Conservation (phyloP, 2,329 filamentous ascomycete genomes). For the Aspergillus brasiliensis region DNA sequence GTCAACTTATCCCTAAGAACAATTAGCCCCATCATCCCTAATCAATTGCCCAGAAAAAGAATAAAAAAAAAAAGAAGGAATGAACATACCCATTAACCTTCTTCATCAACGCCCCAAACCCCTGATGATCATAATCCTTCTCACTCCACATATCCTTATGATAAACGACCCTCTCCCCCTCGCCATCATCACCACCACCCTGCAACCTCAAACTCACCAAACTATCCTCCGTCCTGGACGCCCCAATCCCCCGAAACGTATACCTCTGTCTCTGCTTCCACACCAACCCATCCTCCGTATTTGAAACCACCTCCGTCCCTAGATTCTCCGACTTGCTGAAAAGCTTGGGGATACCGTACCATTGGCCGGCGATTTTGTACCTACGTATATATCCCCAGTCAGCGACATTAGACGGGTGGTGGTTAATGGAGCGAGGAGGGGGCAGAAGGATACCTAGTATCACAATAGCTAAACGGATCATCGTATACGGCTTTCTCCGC, state of each 20-base stretch:
- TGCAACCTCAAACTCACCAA: constrained; percentile 11
- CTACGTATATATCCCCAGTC: not conserved
- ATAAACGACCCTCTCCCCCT: constrained; percentile 15
- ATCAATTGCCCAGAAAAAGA: too few species aligned
- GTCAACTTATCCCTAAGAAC: constrained; percentile 13
- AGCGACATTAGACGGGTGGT: not conserved
- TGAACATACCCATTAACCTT: constrained; percentile 15
- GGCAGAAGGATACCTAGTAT: constrained; percentile 8
- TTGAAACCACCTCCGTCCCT: constrained; percentile 8
- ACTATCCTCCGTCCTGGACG: constrained; percentile 10
- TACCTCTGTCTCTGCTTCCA: constrained; percentile 17
- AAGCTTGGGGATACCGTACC: constrained; percentile 16
- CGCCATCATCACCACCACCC: not conserved
- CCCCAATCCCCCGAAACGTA: constrained; percentile 8
- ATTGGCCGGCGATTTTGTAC: constrained; percentile 16
- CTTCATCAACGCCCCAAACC: constrained; percentile 12
- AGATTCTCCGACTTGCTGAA: constrained; percentile 14
- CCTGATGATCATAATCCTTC: constrained; percentile 13
- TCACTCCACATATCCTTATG: constrained; percentile 18
- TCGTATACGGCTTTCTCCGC: constrained; percentile 15
- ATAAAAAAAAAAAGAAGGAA: not conserved
- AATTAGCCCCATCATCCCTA: not conserved
- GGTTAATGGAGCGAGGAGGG: not conserved
- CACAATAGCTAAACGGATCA: constrained; percentile 18
- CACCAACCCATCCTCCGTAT: constrained; percentile 5